Conservation (phyloP, 345 rosid species). For the Sisymbrium irio region DNA sequence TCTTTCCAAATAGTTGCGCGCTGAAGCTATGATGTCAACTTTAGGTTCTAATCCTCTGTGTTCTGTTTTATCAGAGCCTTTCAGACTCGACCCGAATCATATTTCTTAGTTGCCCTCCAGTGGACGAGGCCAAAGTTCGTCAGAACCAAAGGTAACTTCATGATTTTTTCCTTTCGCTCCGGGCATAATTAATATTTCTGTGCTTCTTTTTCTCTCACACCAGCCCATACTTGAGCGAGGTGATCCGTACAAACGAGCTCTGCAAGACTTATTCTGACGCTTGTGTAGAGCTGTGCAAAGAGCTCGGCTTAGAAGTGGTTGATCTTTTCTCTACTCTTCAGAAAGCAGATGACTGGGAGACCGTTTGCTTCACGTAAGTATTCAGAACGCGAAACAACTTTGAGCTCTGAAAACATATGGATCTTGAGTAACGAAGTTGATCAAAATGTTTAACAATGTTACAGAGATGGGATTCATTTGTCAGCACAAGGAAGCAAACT, state of each 20-base stretch:
- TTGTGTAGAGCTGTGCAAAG: slow-evolving; percentile 71
- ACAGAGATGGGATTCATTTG: slow-evolving; percentile 87
- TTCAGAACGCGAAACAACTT: not conserved
- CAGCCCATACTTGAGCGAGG: slow-evolving; percentile 69
- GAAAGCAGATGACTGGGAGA: slow-evolving; percentile 55
- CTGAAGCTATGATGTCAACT: not conserved
- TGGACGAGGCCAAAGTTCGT: slow-evolving; percentile 69
- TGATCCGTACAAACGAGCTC: slow-evolving; percentile 82
- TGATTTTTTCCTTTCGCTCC: not conserved
- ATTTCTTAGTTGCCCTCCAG: slow-evolving; percentile 84
- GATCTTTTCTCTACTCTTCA: slow-evolving; percentile 78
- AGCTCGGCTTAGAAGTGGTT: slow-evolving; percentile 62
- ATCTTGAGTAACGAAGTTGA: not conserved
- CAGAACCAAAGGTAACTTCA: slow-evolving; percentile 54
- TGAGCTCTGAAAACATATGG: not conserved
- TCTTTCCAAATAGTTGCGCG: not conserved
- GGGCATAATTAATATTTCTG: not conserved
- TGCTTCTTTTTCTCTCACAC: slow-evolving; percentile 1
- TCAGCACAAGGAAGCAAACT: slow-evolving; percentile 86
- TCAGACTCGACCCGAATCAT: slow-evolving; percentile 61
- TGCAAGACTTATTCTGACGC: slow-evolving; percentile 81
- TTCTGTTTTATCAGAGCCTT: slow-evolving; percentile 63
- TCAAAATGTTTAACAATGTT: not conserved
- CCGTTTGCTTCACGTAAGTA: slow-evolving; percentile 84
- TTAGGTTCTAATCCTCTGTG: not conserved